Conservation (phyloP, 2,329 filamentous ascomycete genomes). For the Fusarium avenaceum region DNA sequence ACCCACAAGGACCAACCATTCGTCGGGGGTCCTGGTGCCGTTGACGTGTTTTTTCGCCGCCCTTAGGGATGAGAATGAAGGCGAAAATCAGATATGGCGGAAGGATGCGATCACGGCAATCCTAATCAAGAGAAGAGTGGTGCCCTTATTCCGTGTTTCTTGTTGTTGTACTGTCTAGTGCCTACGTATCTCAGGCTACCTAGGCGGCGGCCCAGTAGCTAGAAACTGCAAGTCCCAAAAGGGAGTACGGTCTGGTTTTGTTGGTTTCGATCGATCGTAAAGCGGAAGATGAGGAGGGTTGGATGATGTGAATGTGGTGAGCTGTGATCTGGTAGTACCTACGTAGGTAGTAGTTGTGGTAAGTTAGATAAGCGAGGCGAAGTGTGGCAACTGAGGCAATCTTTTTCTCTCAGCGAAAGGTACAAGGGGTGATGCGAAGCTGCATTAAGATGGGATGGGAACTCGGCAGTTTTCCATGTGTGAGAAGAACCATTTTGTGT, state of each 20-base stretch:
- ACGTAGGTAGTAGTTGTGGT: neutral
- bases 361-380: neutral
- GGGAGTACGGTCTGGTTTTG: neutral
- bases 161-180: neutral
- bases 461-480: conserved; percentile 3
- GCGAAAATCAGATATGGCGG: neutral
- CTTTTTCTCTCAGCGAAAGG: neutral
- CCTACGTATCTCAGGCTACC: neutral
- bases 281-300: too few relatives aligned
- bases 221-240: neutral
- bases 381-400: neutral
- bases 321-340: neutral
- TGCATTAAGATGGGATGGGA: neutral
- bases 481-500: neutral
- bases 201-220: neutral
- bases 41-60: neutral
- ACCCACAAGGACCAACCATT: neutral
- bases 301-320: too few relatives aligned
- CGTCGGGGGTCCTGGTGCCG: neutral
- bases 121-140: neutral
- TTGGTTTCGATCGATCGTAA: too few relatives aligned
- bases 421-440: neutral
- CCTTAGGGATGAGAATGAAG: neutral
- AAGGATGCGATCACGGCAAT: neutral
- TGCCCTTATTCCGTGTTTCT: neutral